Conservation (phyloP, 305 asterid genomes). For the Fraxinus greggii region DNA sequence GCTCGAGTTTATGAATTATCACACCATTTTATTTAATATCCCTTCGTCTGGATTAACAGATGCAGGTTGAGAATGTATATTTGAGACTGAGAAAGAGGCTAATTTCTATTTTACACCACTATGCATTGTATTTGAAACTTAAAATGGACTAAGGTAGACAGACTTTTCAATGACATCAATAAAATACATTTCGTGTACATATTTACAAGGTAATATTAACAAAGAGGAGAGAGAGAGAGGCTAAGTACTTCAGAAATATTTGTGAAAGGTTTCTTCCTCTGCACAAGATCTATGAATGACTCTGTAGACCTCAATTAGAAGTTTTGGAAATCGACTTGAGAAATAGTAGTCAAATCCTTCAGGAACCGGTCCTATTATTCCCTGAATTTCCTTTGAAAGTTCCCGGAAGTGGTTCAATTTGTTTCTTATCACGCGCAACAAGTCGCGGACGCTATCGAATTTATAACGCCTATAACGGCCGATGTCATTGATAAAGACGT, state of each 20-base stretch:
- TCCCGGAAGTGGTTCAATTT: constrained; percentile 82
- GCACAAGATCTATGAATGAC: constrained; percentile 47
- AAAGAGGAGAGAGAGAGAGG: background rate
- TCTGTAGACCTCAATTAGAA: constrained; percentile 60
- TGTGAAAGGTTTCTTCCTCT: constrained; percentile 59
- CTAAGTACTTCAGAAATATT: constrained; percentile 51
- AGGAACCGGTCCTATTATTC: constrained; percentile 65
- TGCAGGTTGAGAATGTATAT: background rate
- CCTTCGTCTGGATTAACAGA: background rate
- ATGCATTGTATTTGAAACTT: background rate
- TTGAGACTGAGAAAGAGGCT: background rate
- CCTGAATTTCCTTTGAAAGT: constrained; percentile 65
- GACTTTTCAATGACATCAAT: background rate
- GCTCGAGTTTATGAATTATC: background rate
- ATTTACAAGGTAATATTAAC: constrained; percentile 21
- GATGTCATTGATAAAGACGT: constrained; percentile 56
- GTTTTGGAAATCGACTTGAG: constrained; percentile 67
- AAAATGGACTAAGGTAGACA: background rate
- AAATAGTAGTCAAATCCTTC: constrained; percentile 75
- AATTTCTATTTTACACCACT: background rate
- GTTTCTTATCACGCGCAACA: constrained; percentile 68
- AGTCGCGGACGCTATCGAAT: constrained; percentile 69
- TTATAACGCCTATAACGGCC: constrained; percentile 80
- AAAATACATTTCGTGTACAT: background rate
- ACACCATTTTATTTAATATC: background rate